Evolutionary conservation across 768 basidiomycete species (phyloP), one percentile per base, ranked within the genome.

Genomic region (Peribolospora baueri): DNA sequence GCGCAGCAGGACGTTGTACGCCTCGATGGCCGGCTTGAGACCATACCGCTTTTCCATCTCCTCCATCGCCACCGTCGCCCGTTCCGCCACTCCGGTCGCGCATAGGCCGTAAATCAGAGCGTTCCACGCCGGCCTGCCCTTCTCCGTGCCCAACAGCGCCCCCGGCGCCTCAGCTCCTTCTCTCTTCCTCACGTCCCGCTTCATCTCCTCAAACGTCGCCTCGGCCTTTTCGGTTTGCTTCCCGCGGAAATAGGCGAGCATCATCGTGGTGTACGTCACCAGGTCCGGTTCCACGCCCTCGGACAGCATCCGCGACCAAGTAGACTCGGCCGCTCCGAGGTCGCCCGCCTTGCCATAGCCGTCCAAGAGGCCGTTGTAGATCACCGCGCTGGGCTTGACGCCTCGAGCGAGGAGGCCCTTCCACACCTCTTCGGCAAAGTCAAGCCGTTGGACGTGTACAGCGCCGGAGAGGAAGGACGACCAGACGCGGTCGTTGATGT

Each of bases 1-100:
- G 9, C 72, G 71, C 52, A 97, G 69, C 61, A 93, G 71, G 2
- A 76, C 83, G 69, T 93, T 95, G 71, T 80, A 81, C 2, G 84
- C 78, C 50, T 80, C 70, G 38, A 83, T 68, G 62, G 86, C 81
- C 8, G 81, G 80, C 38, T 70, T 68, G 5, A 80, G 79, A 1
- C 80, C 80, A 46, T 67, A 25, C 25, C 25, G 60, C 1, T 52
- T 51, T 25, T 62, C 57, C 68, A 76, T 72, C 48, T 68, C 64
- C 6, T 68, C 61, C 43, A 75, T 64, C 3, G 76, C 52, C 3
- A 60, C 59, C 3, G 67, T 58, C 5, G 74, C 76, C 6, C 69
- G 65, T 3, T 57, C 56, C 7, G 63, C 59, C 7, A 63, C 63
- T 3, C 63, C 65, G 53, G 61, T 62, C 56, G 65, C 60, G 36